Evolutionary conservation across 176 grass and related monocot genomes (phyloP).

Genomic region (Bromus sterilis): DNA sequence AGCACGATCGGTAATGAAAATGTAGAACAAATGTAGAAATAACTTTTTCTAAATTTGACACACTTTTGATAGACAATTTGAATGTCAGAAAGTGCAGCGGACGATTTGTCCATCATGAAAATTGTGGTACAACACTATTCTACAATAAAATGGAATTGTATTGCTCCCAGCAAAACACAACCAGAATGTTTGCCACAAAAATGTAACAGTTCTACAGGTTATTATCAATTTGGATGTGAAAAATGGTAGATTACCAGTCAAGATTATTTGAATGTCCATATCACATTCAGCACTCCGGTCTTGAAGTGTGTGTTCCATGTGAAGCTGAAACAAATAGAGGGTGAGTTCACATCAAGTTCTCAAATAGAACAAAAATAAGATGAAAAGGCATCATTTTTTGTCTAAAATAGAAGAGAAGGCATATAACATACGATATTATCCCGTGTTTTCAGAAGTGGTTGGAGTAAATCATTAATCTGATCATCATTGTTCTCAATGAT

Average conservation of each 20-base stretch:
- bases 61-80: background rate
- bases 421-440: constrained; percentile 22
- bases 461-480: background rate
- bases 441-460: background rate
- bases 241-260: too few species aligned
- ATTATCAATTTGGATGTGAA: background rate
- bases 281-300: too few species aligned
- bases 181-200: too few species aligned
- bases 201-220: too few species aligned
- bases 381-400: background rate
- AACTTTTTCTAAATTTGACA: background rate
- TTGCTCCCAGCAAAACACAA: background rate
- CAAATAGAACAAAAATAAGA: background rate
- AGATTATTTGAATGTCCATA: too few species aligned
- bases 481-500: background rate
- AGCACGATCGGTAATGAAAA: too few species aligned
- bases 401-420: background rate
- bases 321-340: constrained; percentile 17
- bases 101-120: background rate
- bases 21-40: too few species aligned
- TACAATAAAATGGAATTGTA: background rate
- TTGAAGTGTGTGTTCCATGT: background rate
- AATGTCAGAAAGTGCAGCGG: too few species aligned
- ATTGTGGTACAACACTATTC: background rate
- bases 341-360: background rate